phyloP scores from a whole-genome alignment of 164 flowering plant genomes.

The Macadamia integrifolia region DNA sequence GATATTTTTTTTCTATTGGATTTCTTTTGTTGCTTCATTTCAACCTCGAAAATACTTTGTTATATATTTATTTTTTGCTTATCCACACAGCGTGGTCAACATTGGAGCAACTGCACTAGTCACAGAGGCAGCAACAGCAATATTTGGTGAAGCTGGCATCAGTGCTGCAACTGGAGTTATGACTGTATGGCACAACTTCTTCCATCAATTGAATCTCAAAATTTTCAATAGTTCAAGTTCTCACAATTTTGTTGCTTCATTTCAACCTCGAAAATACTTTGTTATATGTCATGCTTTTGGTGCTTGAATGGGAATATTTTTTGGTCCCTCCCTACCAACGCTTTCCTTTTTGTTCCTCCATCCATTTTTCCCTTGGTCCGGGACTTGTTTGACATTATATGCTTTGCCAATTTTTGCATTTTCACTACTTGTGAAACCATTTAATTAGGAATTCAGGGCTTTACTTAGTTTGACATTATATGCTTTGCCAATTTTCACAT shows the following conservation, averaged over 20 bases:
- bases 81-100: constrained; percentile 70
- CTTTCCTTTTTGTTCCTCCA: background rate
- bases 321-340: background rate
- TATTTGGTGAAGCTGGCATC: constrained; percentile 98
- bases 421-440: background rate
- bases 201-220: background rate
- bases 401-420: background rate
- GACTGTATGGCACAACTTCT: constrained; percentile 58
- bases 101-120: constrained; percentile 99
- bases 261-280: constrained; percentile 12
- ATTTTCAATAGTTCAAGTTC: constrained; percentile 2
- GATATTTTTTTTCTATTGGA: background rate
- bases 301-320: background rate
- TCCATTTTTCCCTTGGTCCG: background rate
- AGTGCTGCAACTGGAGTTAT: constrained; percentile 97
- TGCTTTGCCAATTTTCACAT: too few relatives aligned
- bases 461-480: background rate
- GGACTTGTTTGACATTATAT: background rate
- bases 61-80: constrained; percentile 18
- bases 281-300: constrained; percentile 16
- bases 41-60: constrained; percentile 18
- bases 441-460: background rate
- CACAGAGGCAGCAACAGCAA: constrained; percentile 93
- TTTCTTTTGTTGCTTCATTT: constrained; percentile 4
- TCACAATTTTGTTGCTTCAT: background rate